Evolutionary conservation across 768 basidiomycete species (phyloP), one percentile per base, ranked within the genome.

Genomic region (Mycena kentingensis): DNA sequence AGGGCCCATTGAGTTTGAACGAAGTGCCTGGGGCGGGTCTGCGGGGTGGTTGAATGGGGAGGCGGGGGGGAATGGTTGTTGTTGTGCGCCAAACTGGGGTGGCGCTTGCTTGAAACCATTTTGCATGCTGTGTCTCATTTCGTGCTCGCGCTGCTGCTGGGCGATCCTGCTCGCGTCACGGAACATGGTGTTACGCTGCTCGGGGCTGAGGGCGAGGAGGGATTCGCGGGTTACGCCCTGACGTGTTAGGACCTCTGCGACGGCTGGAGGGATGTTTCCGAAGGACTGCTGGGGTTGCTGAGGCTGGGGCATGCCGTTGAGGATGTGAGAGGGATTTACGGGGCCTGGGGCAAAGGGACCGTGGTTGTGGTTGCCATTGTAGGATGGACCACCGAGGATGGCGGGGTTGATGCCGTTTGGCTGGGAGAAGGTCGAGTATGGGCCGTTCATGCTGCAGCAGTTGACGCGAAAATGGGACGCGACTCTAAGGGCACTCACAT

Each of bases 371-470:
- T 13, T 45, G 3, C 44, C 37, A 39, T 52, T 52, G 34, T 45
- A 60, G 4, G 53, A 55, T 50, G 57, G n/a, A n/a, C n/a, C n/a
- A n/a, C n/a, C 57, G 49, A 60, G 58, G 50, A 60, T 60, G 3
- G 58, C 54, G 21, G 58, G 58, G 29, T 60, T 60, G 16, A 60
- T 55, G 34, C 58, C 43, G n/a, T n/a, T n/a, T n/a, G n/a, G n/a
- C 44, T 60, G 57, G 24, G 46, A 19, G 16, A 44, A 50, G 39
- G 47, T 36, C 32, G 49, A 37, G 15, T 54, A 55, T 8, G 46
- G 13, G 24, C 53, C 53, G 41, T 50, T 54, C 53, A 59, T 58
- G 44, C 29, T 27, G 24, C 12, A 46, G 13, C 21, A 42, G 27
- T 25, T 26, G 28, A 42, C 46, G 55, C 7, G 39, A 24, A 19